Percentiles rank a stretch among this genome's conserved stretches.
These are phyloP conservation scores for Lachnellula subtilissima DNA, from an alignment of 2,329 filamentous ascomycete genomes.

Conservation along the genomic window DNA sequence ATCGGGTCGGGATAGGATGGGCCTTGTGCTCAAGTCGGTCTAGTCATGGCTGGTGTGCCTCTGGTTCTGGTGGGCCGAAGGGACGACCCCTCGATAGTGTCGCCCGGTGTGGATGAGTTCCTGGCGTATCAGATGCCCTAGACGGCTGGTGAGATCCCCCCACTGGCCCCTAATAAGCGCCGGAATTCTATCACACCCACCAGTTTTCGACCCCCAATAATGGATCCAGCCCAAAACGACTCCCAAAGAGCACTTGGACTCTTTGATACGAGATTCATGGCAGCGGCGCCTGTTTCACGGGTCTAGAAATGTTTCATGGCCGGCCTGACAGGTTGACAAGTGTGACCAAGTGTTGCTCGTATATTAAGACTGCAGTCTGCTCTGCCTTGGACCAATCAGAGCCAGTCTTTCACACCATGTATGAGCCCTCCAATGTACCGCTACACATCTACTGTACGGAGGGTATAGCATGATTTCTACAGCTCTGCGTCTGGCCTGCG, in stretches of 20 bases:
- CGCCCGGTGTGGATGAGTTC: background rate
- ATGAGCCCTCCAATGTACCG: background rate
- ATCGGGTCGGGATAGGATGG: background rate
- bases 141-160: background rate
- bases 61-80: background rate
- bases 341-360: conserved; percentile 21
- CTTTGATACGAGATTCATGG: conserved; percentile 1
- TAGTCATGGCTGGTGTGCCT: background rate
- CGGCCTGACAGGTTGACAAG: conserved; percentile 6
- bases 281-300: conserved; percentile 25
- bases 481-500: background rate
- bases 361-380: conserved; percentile 15
- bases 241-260: background rate
- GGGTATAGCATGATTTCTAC: background rate
- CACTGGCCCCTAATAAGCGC: conserved; percentile 6
- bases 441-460: no score
- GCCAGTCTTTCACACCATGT: background rate
- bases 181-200: conserved; percentile 1
- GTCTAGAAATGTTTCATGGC: conserved; percentile 21
- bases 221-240: background rate
- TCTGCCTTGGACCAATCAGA: conserved; percentile 6
- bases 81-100: conserved; percentile 1
- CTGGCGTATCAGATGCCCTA: background rate
- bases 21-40: background rate
- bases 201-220: background rate